phyloP scores from a whole-genome alignment of 1,284 basidiomycete genomes.

The Cryptococcus neoformans region DNA sequence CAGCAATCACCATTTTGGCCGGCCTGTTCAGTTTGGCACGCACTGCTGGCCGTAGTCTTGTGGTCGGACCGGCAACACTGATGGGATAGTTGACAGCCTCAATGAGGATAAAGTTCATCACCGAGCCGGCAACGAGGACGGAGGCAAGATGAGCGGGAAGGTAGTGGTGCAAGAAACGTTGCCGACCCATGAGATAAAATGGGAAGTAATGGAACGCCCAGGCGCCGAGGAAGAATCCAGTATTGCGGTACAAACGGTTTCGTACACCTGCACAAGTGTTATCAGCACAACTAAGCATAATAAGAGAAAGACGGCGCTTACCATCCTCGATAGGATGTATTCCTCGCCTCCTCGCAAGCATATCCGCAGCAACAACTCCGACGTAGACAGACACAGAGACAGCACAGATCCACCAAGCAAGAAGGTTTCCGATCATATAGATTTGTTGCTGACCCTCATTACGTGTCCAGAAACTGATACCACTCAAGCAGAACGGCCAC shows the following conservation, averaged over 20 bases:
- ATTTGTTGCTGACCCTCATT: conserved; percentile 83
- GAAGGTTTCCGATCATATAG: conserved; percentile 90
- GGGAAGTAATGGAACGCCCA: conserved; percentile 97
- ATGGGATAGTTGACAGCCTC: conserved; percentile 94
- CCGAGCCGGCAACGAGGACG: conserved; percentile 83
- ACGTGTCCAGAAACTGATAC: conserved; percentile 98
- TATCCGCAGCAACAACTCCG: conserved; percentile 84
- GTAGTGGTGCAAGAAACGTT: conserved; percentile 97
- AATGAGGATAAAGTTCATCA: conserved; percentile 86
- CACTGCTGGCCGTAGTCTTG: conserved; percentile 59
- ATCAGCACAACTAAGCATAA: conserved; percentile 1
- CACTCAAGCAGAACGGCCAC: conserved; percentile 94
- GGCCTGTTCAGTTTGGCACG: conserved; percentile 68
- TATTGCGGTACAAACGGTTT: conserved; percentile 89
- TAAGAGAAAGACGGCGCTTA: conserved; percentile 50
- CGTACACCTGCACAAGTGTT: conserved; percentile 60
- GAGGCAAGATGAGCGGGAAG: conserved; percentile 92
- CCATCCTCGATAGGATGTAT: conserved; percentile 80
- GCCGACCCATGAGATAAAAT: conserved; percentile 97
- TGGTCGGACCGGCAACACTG: conserved; percentile 62
- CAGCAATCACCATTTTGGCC: conserved; percentile 58
- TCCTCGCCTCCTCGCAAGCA: conserved; percentile 73
- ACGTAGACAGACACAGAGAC: conserved; percentile 81
- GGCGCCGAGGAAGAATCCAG: conserved; percentile 85
- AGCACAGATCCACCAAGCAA: conserved; percentile 93